Evolutionary conservation across 106 monocot genomes (phyloP).

Genomic region (Dendrobium catenatum): DNA sequence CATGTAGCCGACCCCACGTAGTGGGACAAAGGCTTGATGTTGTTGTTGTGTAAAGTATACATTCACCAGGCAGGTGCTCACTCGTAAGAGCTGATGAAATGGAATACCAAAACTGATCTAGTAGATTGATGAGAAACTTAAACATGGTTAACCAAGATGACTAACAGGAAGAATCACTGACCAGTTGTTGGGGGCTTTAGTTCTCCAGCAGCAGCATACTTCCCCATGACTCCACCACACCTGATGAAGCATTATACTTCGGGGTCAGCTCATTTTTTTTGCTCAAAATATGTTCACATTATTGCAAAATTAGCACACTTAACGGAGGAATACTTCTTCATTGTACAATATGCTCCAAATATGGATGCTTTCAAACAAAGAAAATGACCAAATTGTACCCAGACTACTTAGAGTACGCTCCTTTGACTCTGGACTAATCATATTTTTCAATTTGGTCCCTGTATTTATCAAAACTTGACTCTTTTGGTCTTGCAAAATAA

Average conservation of each 20-base stretch:
- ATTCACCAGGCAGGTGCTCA: not conserved
- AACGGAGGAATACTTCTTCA: not conserved
- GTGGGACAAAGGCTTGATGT: too few species aligned
- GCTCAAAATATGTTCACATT: not conserved
- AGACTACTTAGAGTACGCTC: too few species aligned
- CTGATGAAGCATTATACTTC: constrained; percentile 20
- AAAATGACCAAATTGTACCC: too few species aligned
- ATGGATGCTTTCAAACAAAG: not conserved
- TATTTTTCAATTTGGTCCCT: too few species aligned
- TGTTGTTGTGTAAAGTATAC: too few species aligned
- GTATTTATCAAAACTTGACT: too few species aligned
- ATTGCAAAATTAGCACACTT: not conserved
- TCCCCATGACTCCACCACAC: constrained; percentile 99
- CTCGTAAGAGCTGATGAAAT: not conserved
- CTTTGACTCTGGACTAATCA: too few species aligned
- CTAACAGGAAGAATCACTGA: constrained; percentile 16
- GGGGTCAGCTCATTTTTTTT: not conserved
- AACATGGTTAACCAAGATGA: not conserved
- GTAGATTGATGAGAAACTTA: not conserved
- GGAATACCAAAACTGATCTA: not conserved
- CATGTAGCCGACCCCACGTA: too few species aligned
- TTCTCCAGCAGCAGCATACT: constrained; percentile 99
- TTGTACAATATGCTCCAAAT: not conserved
- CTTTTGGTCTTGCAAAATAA: too few species aligned
- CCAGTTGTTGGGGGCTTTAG: constrained; percentile 95